phyloP scores from a whole-genome alignment of 352 stramenopile genomes.

The Phytophthora vignae region DNA sequence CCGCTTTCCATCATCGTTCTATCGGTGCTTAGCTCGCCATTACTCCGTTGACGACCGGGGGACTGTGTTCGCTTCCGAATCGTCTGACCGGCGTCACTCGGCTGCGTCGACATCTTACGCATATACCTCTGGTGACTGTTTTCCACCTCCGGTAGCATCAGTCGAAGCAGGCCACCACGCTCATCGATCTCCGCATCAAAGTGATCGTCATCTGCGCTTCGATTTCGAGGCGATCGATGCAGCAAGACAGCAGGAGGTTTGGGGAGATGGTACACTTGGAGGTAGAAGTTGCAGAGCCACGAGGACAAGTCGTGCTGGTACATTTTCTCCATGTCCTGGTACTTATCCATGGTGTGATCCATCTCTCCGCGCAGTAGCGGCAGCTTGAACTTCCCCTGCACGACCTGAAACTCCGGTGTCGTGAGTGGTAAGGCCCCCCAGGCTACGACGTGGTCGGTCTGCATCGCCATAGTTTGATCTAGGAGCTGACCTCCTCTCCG shows the following conservation, averaged over 20 bases:
- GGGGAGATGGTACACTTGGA: constrained; percentile 67
- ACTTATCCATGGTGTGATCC: constrained; percentile 83
- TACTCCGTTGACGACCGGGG: constrained; percentile 6
- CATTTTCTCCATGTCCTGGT: constrained; percentile 71
- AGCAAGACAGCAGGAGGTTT: constrained; percentile 35
- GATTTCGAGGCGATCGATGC: constrained; percentile 14
- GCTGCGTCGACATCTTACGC: constrained; percentile 40
- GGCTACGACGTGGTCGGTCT: constrained; percentile 77
- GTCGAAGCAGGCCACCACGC: constrained; percentile 36
- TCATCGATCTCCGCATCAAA: constrained; percentile 70
- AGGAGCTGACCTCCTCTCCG: constrained; percentile 20
- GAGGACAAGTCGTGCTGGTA: constrained; percentile 74
- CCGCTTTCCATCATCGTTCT: constrained; percentile 1
- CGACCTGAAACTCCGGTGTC: constrained; percentile 62
- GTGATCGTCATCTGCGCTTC: constrained; percentile 1
- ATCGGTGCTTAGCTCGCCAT: neutral
- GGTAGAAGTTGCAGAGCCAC: constrained; percentile 93
- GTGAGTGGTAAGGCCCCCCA: constrained; percentile 86
- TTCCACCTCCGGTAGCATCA: constrained; percentile 41
- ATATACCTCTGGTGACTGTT: constrained; percentile 59
- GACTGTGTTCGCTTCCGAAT: constrained; percentile 13
- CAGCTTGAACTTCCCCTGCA: constrained; percentile 87
- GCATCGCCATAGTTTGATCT: constrained; percentile 24
- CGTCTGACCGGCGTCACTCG: neutral
- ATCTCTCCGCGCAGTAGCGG: constrained; percentile 87